Evolutionary conservation across 2,329 filamentous ascomycete genomes (phyloP), one percentile per base, ranked within the genome.

Genomic region (Fusarium phyllophilum): DNA sequence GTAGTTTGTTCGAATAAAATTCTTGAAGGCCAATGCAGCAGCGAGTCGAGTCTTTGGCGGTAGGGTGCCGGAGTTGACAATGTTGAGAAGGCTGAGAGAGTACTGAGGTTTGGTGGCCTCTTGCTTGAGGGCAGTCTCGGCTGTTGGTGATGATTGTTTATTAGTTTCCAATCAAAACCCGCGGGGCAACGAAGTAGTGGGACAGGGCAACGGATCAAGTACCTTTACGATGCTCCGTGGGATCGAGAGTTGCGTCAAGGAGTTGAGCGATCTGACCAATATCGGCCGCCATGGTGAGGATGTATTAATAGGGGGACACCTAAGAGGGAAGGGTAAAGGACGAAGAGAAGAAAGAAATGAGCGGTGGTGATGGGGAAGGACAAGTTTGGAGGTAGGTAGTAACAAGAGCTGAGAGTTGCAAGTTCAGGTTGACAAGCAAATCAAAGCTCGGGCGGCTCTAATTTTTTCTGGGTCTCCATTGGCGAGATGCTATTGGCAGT

Each of bases 1-100:
- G 90, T 97, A 99, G 86, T 95, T 96, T 81, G 93, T 91, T 83
- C 93, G 93, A 80, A 99, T 95, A 83, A 97, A 97, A 86, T 99
- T 99, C 85, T 99, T 99, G 89, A 99, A 99, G 86, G 94, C 96
- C 68, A 99, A 88, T 34, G 96, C 94, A 78, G 93, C 94, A 12
- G 96, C 91, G 46, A 99, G 91, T 72, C 96, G 92, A 70, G 94
- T 96, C 78, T 94, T 96, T 74, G 88, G 84, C 45, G 94, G 91
- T 73, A 93, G 89, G 46, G 89, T 86, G 65, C 91, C 89, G 75
- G 92, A 91, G 73, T 93, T 94, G 78, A 97, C 94, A 80, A 98
- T 97, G 78, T 96, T 95, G 59, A 99, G 92, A 62, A 99, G 91
- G 62, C 89, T 88, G 58, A 98, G 88, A 22, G 96, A 97, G 86